Percentiles rank a stretch among this genome's conserved stretches.
Evolutionary conservation across 768 basidiomycete genomes (phyloP).

Genomic region (Clavaria fumosa): DNA sequence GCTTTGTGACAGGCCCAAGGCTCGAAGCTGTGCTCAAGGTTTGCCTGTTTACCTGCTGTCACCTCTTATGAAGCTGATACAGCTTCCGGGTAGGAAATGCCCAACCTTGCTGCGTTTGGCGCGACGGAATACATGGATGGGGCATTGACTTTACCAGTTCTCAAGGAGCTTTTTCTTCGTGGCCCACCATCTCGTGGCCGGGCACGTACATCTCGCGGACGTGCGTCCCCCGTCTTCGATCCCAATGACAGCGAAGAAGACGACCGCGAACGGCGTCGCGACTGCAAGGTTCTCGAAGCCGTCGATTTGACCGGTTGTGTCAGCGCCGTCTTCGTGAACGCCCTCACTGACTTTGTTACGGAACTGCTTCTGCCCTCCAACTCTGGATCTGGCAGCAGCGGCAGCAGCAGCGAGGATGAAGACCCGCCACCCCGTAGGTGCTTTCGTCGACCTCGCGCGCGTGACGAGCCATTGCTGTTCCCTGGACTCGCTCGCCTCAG

Average conservation of each 20-base stretch:
- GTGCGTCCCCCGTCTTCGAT: constrained; percentile 31
- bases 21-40: constrained; percentile 70
- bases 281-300: constrained; percentile 70
- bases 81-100: constrained; percentile 51
- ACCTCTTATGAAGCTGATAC: constrained; percentile 6
- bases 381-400: constrained; percentile 27
- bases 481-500: constrained; percentile 65
- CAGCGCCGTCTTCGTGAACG: constrained; percentile 77
- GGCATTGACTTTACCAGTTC: constrained; percentile 66
- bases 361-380: constrained; percentile 38
- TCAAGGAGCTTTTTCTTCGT: constrained; percentile 83
- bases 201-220: constrained; percentile 53
- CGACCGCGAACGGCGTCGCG: constrained; percentile 55
- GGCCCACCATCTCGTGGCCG: constrained; percentile 58
- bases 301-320: constrained; percentile 93
- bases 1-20: constrained; percentile 86
- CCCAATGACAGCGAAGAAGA: constrained; percentile 54
- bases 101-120: constrained; percentile 77
- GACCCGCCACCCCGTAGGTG: constrained; percentile 15
- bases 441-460: constrained; percentile 20
- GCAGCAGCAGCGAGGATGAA: too few species aligned
- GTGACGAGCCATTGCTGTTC: constrained; percentile 43
- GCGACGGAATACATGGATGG: constrained; percentile 99
- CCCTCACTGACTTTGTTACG: constrained; percentile 69
- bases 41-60: constrained; percentile 11